These are phyloP conservation scores for Podospora pseudocomata DNA, from an alignment of 495 filamentous ascomycete species.

Conservation along the genomic window DNA sequence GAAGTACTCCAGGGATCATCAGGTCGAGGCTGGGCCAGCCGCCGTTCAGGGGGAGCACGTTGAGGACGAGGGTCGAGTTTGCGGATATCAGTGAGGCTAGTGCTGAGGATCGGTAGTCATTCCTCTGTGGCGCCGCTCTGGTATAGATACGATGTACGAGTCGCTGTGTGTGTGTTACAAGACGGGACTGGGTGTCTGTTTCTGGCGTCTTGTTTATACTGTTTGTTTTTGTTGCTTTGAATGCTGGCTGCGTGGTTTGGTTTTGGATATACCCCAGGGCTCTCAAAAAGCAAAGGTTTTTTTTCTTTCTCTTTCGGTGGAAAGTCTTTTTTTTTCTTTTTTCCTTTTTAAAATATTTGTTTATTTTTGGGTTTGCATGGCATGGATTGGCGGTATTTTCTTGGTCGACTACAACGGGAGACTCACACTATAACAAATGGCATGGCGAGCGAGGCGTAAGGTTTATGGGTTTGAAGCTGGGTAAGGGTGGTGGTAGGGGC, in stretches of 20 bases:
- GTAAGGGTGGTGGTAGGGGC: not conserved
- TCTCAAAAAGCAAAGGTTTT: not conserved
- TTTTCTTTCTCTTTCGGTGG: not conserved
- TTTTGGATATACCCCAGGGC: conserved; percentile 21
- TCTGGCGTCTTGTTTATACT: not conserved
- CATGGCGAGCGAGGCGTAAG: not conserved
- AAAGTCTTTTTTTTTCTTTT: not conserved
- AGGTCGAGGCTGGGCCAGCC: not conserved
- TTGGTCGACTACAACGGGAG: not conserved
- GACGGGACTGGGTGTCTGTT: not conserved
- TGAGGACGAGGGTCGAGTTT: conserved; percentile 28
- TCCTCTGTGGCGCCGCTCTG: not conserved
- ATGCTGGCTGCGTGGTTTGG: not conserved
- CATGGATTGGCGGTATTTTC: conserved; percentile 5
- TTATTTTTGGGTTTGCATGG: conserved; percentile 3
- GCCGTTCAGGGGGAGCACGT: not conserved
- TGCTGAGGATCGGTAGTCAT: conserved; percentile 19
- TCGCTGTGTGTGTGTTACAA: not conserved
- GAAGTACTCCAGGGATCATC: not conserved
- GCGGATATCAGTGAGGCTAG: conserved; percentile 30
- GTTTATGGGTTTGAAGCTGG: not conserved
- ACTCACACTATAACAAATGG: not conserved
- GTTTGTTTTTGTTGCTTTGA: not conserved
- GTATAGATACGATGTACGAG: no score
- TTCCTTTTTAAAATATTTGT: not conserved